A percentile compares a stretch with the other conserved stretches of the same genome.
phyloP scores from a whole-genome alignment of 768 basidiomycete genomes.

The Kwoniella shandongensis region DNA sequence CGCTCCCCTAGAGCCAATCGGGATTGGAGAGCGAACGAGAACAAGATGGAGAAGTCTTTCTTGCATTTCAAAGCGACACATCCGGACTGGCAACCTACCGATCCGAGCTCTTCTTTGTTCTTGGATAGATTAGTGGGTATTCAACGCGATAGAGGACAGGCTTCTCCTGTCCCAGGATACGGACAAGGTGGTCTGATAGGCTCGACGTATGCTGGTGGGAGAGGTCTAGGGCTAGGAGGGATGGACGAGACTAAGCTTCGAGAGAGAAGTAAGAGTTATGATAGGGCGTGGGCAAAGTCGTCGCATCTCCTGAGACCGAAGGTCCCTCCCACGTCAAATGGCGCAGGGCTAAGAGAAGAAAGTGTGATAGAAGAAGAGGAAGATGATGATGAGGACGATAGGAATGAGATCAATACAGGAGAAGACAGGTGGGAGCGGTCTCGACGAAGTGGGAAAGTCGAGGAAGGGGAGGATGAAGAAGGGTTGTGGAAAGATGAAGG shows the following conservation, averaged over 20 bases:
- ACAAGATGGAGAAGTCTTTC: slow-evolving; percentile 87
- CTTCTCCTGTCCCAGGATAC: neutral
- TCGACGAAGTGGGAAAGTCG: slow-evolving; percentile 49
- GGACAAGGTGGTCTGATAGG: slow-evolving; percentile 2
- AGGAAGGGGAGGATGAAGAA: slow-evolving; percentile 59
- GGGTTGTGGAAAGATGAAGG: slow-evolving; percentile 69
- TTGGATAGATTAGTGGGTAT: slow-evolving; percentile 67
- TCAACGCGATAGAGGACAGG: slow-evolving; percentile 19
- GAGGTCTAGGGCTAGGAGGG: slow-evolving; percentile 8
- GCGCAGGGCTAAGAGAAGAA: slow-evolving; percentile 3
- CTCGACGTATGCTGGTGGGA: slow-evolving; percentile 6
- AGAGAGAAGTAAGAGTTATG: slow-evolving; percentile 38
- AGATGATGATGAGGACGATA: slow-evolving; percentile 61
- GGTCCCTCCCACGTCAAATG: neutral
- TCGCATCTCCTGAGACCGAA: slow-evolving; percentile 19
- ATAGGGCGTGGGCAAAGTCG: slow-evolving; percentile 45
- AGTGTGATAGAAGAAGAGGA: slow-evolving; percentile 35
- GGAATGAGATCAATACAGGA: slow-evolving; percentile 66
- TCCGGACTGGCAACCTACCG: slow-evolving; percentile 91
- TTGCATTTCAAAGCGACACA: slow-evolving; percentile 63
- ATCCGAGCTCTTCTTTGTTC: slow-evolving; percentile 87
- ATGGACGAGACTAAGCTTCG: slow-evolving; percentile 27
- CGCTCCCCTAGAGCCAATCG: neutral
- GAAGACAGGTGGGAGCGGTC: slow-evolving; percentile 61
- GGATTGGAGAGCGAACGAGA: slow-evolving; percentile 32